These are phyloP conservation scores for Grigorovia jiainica DNA, from an alignment of 805 yeast genomes.

Conservation along the genomic window DNA sequence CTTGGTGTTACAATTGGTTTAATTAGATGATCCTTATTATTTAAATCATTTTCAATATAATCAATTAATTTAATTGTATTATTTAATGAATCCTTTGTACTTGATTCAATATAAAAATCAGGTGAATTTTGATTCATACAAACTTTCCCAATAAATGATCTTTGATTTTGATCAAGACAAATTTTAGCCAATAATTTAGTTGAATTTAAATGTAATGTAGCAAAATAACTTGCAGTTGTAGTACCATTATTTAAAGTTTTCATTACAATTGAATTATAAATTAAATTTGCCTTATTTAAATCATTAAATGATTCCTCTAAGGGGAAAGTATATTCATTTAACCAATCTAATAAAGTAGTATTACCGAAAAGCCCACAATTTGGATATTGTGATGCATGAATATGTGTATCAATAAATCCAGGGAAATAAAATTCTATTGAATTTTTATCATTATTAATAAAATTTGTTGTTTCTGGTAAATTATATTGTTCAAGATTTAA, in stretches of 20 bases:
- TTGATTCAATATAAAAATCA: conserved; percentile 49
- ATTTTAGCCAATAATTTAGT: conserved; percentile 69
- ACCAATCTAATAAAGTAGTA: conserved; percentile 82
- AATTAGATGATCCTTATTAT: conserved; percentile 34
- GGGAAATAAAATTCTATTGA: conserved; percentile 56
- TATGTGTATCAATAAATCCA: conserved; percentile 75
- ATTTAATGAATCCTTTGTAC: conserved; percentile 42
- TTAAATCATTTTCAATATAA: conserved; percentile 32
- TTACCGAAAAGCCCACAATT: conserved; percentile 78
- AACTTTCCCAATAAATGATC: conserved; percentile 87
- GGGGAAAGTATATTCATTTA: conserved; percentile 80
- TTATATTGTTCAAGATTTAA: too few species aligned
- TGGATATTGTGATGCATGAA: conserved; percentile 80
- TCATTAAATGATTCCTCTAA: conserved; percentile 62
- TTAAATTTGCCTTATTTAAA: conserved; percentile 42
- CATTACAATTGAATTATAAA: conserved; percentile 58
- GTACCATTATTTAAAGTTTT: conserved; percentile 76
- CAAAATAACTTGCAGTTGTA: conserved; percentile 85
- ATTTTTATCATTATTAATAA: conserved; percentile 21
- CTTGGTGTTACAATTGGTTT: conserved; percentile 83
- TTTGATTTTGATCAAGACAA: conserved; percentile 59
- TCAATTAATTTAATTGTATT: conserved; percentile 49
- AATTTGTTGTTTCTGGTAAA: conserved; percentile 11
- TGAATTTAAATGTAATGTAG: conserved; percentile 74
- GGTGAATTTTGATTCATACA: conserved; percentile 88